Evolutionary conservation across 2,329 filamentous ascomycete species (phyloP).

Genomic region (Aphanoascus verrucosus): DNA sequence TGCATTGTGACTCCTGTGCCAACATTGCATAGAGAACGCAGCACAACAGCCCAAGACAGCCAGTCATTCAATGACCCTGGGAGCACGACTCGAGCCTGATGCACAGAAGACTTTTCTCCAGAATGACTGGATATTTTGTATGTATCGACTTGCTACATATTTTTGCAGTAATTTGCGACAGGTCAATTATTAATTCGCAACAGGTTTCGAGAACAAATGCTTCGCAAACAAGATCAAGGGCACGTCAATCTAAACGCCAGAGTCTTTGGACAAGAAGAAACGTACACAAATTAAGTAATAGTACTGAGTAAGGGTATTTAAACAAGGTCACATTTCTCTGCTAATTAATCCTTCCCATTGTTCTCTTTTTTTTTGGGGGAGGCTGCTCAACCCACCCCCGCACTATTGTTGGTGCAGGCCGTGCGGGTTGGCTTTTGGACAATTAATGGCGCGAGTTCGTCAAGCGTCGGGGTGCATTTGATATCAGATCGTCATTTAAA

Average conservation of each 20-base stretch:
- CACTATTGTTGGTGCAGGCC: neutral
- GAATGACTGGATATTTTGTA: neutral
- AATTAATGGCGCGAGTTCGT: neutral
- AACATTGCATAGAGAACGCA: no score
- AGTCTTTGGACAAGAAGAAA: neutral
- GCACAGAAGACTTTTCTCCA: neutral
- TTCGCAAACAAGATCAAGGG: neutral
- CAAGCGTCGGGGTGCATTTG: neutral
- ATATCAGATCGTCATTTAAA: conserved; percentile 23
- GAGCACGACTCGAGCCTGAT: no score
- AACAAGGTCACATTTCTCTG: neutral
- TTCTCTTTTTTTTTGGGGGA: neutral
- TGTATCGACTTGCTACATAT: neutral
- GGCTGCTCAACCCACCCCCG: neutral
- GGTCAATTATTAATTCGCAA: neutral
- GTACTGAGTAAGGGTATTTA: conserved; percentile 8
- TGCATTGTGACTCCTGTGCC: no score
- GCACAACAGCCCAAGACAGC: no score
- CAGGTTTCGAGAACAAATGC: neutral
- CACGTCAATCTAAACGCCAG: conserved; percentile 11
- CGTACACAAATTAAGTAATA: conserved; percentile 7
- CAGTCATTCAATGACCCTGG: no score
- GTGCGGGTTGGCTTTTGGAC: neutral
- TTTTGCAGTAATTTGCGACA: neutral
- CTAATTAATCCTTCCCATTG: neutral